These are phyloP conservation scores for Xylaria sp. DNA, from an alignment of 2,329 filamentous ascomycete species.

Conservation along the genomic window DNA sequence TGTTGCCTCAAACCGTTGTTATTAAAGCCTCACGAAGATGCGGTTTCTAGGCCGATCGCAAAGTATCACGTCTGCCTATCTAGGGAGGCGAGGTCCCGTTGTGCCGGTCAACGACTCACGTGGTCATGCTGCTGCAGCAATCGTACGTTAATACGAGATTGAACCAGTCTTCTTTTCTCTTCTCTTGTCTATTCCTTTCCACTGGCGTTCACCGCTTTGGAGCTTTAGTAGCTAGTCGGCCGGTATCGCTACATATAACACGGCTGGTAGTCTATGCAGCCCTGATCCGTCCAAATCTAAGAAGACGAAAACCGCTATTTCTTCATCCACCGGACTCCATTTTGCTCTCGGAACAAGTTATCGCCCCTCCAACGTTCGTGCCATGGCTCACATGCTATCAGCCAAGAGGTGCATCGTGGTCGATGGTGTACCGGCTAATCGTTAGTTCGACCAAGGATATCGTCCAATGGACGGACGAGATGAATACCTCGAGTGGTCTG, in stretches of 20 bases:
- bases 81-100: background rate
- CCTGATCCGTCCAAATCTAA: background rate
- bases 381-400: background rate
- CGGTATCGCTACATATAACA: background rate
- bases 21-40: background rate
- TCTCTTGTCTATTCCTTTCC: background rate
- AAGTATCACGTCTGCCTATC: background rate
- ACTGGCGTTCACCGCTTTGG: slow-evolving; percentile 19
- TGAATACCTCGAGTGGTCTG: background rate
- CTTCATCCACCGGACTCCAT: background rate
- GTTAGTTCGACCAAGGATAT: slow-evolving; percentile 9
- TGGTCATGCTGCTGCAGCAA: slow-evolving; percentile 17
- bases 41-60: background rate
- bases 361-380: background rate
- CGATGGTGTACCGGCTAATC: slow-evolving; percentile 6
- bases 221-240: background rate
- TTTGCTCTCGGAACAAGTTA: background rate
- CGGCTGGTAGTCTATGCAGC: slow-evolving; percentile 2
- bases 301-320: background rate
- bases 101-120: background rate
- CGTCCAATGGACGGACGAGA: slow-evolving; percentile 12
- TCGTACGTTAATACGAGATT: slow-evolving; percentile 15
- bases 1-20: background rate
- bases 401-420: background rate
- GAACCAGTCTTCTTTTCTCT: background rate